Conservation (phyloP, 192 early-diverging fungal species). For the Haplosporangium gracile region DNA sequence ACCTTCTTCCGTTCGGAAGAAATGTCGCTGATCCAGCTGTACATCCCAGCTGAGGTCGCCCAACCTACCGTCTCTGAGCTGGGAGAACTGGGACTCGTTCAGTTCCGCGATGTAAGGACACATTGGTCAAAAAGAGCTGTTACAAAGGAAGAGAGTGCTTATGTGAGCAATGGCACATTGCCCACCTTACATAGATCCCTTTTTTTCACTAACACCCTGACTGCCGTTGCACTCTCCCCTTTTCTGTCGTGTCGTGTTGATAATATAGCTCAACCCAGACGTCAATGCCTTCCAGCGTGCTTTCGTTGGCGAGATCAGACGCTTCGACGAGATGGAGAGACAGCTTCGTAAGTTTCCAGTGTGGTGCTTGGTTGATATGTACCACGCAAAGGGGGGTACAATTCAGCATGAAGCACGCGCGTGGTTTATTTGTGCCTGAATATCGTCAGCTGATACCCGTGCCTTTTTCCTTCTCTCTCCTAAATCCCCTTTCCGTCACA, state of each 20-base stretch:
- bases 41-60: conserved; percentile 96
- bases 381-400: background rate
- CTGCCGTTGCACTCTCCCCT: background rate
- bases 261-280: conserved; percentile 86
- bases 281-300: conserved; percentile 98
- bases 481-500: conserved; percentile 32
- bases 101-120: conserved; percentile 92
- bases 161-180: background rate
- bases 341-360: conserved; percentile 81
- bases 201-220: conserved; percentile 3
- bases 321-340: conserved; percentile 98
- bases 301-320: conserved; percentile 95
- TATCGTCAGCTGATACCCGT: background rate
- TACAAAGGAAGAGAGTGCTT: conserved; percentile 34
- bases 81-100: conserved; percentile 94
- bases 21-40: conserved; percentile 97
- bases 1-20: conserved; percentile 94
- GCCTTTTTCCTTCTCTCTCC: background rate
- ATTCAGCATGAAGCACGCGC: background rate
- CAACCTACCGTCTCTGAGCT: conserved; percentile 94
- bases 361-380: background rate
- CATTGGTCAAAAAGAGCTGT: background rate
- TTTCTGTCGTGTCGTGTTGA: background rate
- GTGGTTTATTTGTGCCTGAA: background rate
- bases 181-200: conserved; percentile 6